These are phyloP conservation scores for Phaeosphaeria sp. DNA, from an alignment of 2,329 filamentous ascomycete species.

Conservation along the genomic window DNA sequence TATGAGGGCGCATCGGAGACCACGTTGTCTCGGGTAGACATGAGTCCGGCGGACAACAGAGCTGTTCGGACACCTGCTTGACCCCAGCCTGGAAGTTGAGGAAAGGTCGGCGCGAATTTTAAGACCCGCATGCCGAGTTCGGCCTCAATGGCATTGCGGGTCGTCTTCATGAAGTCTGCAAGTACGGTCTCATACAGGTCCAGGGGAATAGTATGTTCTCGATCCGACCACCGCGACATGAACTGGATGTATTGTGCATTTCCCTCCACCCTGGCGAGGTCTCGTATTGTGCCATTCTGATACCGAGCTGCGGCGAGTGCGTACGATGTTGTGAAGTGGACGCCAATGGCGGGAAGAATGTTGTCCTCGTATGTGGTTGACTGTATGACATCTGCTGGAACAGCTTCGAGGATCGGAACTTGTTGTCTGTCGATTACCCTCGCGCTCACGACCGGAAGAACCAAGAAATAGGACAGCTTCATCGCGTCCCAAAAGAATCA, in stretches of 20 bases:
- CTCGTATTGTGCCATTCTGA: conserved; percentile 27
- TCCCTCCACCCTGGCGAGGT: conserved; percentile 30
- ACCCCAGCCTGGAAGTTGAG: conserved; percentile 13
- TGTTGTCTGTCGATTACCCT: conserved; percentile 10
- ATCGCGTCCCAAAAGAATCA: conserved; percentile 3
- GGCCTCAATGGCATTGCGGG: conserved; percentile 21
- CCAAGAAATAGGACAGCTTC: conserved; percentile 9
- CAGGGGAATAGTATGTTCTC: not conserved
- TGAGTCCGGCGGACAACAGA: conserved; percentile 21
- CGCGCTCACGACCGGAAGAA: conserved; percentile 18
- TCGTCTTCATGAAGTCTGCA: conserved; percentile 19
- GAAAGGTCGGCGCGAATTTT: conserved; percentile 26
- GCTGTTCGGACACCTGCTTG: conserved; percentile 24
- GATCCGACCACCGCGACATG: conserved; percentile 29
- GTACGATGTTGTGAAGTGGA: conserved; percentile 38
- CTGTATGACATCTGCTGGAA: not conserved
- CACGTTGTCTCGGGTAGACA: conserved; percentile 4
- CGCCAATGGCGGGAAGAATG: conserved; percentile 22
- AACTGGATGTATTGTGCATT: conserved; percentile 30
- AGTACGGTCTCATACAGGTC: conserved; percentile 22
- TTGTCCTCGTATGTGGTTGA: conserved; percentile 4
- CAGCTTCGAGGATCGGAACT: conserved; percentile 4
- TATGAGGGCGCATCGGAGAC: conserved; percentile 6
- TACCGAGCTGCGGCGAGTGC: conserved; percentile 32
- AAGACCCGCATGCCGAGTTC: conserved; percentile 17